A percentile compares a stretch with the other conserved stretches of the same genome.
Conservation (phyloP, 176 grass and related monocot genomes). For the Themeda triandra region DNA sequence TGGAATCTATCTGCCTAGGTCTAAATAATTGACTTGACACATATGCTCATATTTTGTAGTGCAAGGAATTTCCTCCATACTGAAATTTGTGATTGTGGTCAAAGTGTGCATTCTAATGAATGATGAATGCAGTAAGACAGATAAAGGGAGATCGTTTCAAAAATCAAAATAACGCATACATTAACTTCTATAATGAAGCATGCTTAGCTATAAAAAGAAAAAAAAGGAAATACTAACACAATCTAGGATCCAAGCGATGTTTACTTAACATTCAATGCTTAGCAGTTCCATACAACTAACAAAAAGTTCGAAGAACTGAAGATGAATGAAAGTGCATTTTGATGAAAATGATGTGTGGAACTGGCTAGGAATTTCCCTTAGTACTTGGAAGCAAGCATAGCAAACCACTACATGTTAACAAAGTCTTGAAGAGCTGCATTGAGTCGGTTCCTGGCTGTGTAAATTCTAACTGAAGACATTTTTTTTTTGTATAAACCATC, state of each 20-base stretch:
- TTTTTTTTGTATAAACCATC: background rate
- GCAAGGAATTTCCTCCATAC: constrained; percentile 59
- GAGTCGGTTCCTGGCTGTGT: background rate
- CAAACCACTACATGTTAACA: background rate
- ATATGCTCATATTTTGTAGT: constrained; percentile 4
- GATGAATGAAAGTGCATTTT: background rate
- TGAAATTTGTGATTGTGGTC: constrained; percentile 37
- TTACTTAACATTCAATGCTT: background rate
- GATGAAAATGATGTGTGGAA: background rate
- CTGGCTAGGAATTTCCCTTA: background rate
- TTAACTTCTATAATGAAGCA: background rate
- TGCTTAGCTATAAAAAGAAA: background rate
- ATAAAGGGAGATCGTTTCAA: background rate
- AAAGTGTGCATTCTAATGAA: background rate
- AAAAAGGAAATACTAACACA: background rate
- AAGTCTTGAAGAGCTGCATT: background rate
- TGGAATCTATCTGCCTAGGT: too few species aligned
- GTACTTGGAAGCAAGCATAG: background rate
- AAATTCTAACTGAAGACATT: background rate
- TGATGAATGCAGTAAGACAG: background rate
- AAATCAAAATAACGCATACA: background rate
- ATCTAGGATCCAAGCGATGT: background rate
- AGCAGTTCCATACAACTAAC: background rate
- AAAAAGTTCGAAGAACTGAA: background rate
- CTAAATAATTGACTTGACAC: too few species aligned